Base-by-base conservation (phyloP, 805 yeast genomes). In the Lipomyces lipofer region DNA sequence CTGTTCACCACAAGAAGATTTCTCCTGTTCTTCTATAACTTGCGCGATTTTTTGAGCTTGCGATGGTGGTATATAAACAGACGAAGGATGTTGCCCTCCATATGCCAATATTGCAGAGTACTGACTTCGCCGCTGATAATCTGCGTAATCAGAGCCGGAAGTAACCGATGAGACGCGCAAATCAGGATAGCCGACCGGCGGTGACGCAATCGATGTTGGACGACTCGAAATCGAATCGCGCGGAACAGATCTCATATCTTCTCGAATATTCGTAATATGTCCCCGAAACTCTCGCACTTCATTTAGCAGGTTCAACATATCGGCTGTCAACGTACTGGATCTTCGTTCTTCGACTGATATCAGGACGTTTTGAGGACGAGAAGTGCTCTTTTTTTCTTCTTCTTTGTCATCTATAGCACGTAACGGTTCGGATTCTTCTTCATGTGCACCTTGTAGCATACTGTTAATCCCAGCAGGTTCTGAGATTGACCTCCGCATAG, bases 261-360 rank as follows among this genome's bases (percentile, higher is more conserved):
- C 40, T 19, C 52, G 32, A 6, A 55, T 39, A 12, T 56, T 51
- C 2, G 49, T 48, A 4, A 57, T 56, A 3, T 53, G 60, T 4
- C 46, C 49, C 9, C 61, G 38, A 35, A 57, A 57, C 19, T 47
- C 47, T 5, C 61, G 61, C 15, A 55, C 61, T 21, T 57, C 61
- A 3, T 51, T 42, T 17, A 57, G 33, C 35, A 57, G 32, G 42
- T 35, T 40, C 30, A 50, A 50, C 61, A 57, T 57, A 13, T 56
- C 60, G 3, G 52, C 39, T 13, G 60, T 49, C n/a, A 51, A 17
- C n/a, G 46, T 12, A 6, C 13, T 19, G 12, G 46, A 36, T 4
- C 19, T 29, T 9, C 29, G 13, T 12, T 33, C 30, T 12, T 15
- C 44, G 15, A 1, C 9, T 38, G 21, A 28, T 19, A 22, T 27